phyloP scores from a whole-genome alignment of 2,329 filamentous ascomycete genomes.

The Aspergillus sp. region DNA sequence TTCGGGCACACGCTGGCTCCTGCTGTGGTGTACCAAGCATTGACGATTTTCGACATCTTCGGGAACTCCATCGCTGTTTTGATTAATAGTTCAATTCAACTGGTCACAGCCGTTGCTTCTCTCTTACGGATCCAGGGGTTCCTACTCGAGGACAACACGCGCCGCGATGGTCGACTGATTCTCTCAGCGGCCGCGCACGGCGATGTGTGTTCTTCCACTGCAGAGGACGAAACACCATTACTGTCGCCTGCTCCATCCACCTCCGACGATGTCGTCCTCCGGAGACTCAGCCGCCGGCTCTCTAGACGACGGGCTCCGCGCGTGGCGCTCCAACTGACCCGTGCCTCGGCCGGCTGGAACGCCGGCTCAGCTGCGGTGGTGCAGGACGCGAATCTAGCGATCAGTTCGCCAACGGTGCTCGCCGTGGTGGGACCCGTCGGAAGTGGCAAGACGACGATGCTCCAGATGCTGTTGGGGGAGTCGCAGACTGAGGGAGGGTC shows the following conservation, averaged over 20 bases:
- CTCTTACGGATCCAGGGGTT: background rate
- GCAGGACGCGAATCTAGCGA: background rate
- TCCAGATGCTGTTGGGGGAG: background rate
- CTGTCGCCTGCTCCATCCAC: background rate
- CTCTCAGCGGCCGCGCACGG: background rate
- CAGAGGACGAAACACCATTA: background rate
- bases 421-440: background rate
- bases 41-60: background rate
- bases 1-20: background rate
- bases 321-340: background rate
- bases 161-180: background rate
- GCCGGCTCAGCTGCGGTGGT: background rate
- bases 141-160: background rate
- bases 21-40: background rate
- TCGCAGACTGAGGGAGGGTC: background rate
- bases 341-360: background rate
- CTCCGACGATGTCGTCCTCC: background rate
- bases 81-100: background rate
- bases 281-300: background rate
- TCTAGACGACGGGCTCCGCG: background rate
- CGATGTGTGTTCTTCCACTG: background rate
- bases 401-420: background rate
- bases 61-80: background rate
- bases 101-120: background rate
- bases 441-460: background rate